phyloP scores from a whole-genome alignment of 148 eudicot species.

The Arbutus unedo region DNA sequence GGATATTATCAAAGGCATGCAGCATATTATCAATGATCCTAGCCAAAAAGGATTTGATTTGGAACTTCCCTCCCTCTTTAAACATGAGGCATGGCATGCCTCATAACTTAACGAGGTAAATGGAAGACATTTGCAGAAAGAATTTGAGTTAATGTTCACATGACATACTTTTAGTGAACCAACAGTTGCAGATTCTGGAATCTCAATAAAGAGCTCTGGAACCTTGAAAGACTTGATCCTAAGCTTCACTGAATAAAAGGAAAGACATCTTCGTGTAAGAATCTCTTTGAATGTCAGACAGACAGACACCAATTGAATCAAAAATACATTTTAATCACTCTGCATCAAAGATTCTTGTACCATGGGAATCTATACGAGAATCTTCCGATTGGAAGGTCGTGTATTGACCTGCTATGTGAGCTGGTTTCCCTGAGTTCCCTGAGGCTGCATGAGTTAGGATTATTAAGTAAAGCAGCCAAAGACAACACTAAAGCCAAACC shows the following conservation, averaged over 20 bases:
- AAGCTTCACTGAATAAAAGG: slow-evolving; percentile 73
- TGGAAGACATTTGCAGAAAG: background rate
- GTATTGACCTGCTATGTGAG: slow-evolving; percentile 44
- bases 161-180: slow-evolving; percentile 78
- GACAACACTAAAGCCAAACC: background rate
- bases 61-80: background rate
- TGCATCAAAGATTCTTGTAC: slow-evolving; percentile 41
- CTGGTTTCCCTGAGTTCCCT: slow-evolving; percentile 42
- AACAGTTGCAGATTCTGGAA: slow-evolving; percentile 85
- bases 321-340: slow-evolving; percentile 28
- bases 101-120: background rate
- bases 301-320: slow-evolving; percentile 26
- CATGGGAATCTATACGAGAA: slow-evolving; percentile 74
- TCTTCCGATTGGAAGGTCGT: slow-evolving; percentile 50
- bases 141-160: background rate
- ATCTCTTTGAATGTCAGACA: slow-evolving; percentile 24
- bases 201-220: slow-evolving; percentile 84
- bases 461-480: slow-evolving; percentile 16
- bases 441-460: slow-evolving; percentile 40
- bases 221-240: slow-evolving; percentile 89
- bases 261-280: slow-evolving; percentile 36
- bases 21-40: background rate
- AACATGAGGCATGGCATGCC: background rate
- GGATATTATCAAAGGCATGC: background rate
- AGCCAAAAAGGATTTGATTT: background rate